Evolutionary conservation across 441 rosid genomes (phyloP).

Genomic region (Heliophila coronopifolia): DNA sequence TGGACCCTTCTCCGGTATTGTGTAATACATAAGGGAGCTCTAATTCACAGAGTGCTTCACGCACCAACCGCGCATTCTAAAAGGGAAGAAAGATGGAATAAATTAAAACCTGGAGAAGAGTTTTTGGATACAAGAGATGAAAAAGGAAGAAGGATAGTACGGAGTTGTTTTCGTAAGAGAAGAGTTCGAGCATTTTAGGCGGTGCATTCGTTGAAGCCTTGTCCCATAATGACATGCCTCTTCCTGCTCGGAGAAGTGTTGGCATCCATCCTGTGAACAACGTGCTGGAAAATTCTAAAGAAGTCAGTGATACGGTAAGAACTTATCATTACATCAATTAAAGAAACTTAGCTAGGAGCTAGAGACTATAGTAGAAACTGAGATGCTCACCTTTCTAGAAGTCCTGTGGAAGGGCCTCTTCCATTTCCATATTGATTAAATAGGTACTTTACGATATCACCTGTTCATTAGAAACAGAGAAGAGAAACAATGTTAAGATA

Average conservation of each 20-base stretch:
- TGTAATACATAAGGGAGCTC: conserved; percentile 77
- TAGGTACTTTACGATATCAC: conserved; percentile 72
- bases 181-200: conserved; percentile 60
- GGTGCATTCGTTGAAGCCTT: conserved; percentile 46
- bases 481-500: conserved; percentile 1
- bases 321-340: background rate
- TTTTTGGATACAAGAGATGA: background rate
- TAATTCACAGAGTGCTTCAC: conserved; percentile 76
- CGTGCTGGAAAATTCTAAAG: conserved; percentile 40
- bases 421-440: conserved; percentile 69
- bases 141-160: conserved; percentile 27
- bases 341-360: background rate
- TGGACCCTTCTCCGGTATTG: conserved; percentile 65
- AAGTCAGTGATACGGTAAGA: conserved; percentile 12
- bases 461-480: conserved; percentile 32
- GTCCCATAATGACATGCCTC: conserved; percentile 83
- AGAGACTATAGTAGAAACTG: background rate
- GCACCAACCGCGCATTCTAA: conserved; percentile 73
- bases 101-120: conserved; percentile 17
- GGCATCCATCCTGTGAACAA: conserved; percentile 87
- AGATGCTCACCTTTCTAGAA: conserved; percentile 54
- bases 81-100: background rate
- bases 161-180: conserved; percentile 68
- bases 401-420: conserved; percentile 54
- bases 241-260: conserved; percentile 72